Evolutionary conservation across 2,329 filamentous ascomycete genomes (phyloP).

Genomic region (Pseudogymnoascus sp.): DNA sequence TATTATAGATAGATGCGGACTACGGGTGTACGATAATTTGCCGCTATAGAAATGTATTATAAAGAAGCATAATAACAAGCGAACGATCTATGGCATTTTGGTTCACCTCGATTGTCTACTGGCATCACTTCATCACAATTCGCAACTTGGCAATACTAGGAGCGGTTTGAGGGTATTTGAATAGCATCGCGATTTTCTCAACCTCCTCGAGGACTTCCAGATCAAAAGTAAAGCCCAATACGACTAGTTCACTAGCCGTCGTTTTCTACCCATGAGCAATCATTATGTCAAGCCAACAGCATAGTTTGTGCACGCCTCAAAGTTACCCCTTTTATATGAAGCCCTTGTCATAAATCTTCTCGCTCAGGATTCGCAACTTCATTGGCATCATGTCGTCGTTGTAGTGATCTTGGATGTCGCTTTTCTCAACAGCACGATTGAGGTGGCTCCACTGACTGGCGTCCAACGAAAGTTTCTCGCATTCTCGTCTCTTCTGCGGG

Average conservation of each 20-base stretch:
- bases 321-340: not conserved
- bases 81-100: not conserved
- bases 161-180: not conserved
- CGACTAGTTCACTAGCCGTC: not conserved
- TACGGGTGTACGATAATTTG: not conserved
- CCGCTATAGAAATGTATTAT: not conserved
- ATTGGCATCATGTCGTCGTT: constrained; percentile 13
- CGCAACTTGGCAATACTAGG: not conserved
- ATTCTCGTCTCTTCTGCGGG: constrained; percentile 12
- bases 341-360: constrained; percentile 13
- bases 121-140: not conserved
- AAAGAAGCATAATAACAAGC: not conserved
- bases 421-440: constrained; percentile 13
- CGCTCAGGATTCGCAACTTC: constrained; percentile 14
- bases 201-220: not conserved
- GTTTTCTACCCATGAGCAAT: not conserved
- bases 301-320: not conserved
- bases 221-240: not conserved
- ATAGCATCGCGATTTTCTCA: not conserved
- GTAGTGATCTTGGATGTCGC: constrained; percentile 16
- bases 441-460: constrained; percentile 11
- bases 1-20: constrained; percentile 6
- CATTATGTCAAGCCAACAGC: not conserved
- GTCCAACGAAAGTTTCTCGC: constrained; percentile 9
- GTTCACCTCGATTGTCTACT: not conserved